Evolutionary conservation across 331 rosid genomes (phyloP).

Genomic region (Erythrophleum ivorense): DNA sequence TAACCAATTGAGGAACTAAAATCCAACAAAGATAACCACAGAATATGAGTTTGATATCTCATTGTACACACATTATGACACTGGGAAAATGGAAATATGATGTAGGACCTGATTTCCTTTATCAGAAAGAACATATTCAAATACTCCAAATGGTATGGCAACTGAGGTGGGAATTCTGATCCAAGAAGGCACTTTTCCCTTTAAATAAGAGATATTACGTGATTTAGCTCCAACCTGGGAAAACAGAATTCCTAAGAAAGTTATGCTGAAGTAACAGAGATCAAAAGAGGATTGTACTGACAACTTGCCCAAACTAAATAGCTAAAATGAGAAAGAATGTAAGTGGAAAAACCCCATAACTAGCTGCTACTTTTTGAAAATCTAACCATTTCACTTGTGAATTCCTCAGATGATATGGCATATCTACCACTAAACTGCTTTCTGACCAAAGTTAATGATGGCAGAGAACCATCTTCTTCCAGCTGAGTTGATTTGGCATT

Average conservation of each 20-base stretch:
- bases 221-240: conserved; percentile 98
- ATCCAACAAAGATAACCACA: conserved; percentile 30
- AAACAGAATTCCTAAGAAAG: conserved; percentile 33
- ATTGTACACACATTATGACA: conserved; percentile 26
- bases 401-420: conserved; percentile 92
- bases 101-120: conserved; percentile 74
- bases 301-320: conserved; percentile 18
- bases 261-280: conserved; percentile 25
- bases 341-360: conserved; percentile 30
- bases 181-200: conserved; percentile 95
- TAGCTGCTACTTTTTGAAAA: conserved; percentile 34
- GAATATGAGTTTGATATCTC: conserved; percentile 30
- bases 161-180: conserved; percentile 95
- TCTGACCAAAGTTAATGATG: conserved; percentile 70
- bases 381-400: conserved; percentile 84
- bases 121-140: conserved; percentile 86
- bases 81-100: conserved; percentile 21
- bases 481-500: conserved; percentile 58
- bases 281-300: neutral
- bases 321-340: conserved; percentile 7
- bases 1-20: conserved; percentile 34
- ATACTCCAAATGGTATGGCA: conserved; percentile 97
- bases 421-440: conserved; percentile 87
- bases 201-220: conserved; percentile 84
- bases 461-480: conserved; percentile 51